A percentile compares a stretch with the other conserved stretches of the same genome.
These are phyloP conservation scores for Fusarium cicatricum DNA, from an alignment of 2,329 filamentous ascomycete genomes.

Conservation along the genomic window DNA sequence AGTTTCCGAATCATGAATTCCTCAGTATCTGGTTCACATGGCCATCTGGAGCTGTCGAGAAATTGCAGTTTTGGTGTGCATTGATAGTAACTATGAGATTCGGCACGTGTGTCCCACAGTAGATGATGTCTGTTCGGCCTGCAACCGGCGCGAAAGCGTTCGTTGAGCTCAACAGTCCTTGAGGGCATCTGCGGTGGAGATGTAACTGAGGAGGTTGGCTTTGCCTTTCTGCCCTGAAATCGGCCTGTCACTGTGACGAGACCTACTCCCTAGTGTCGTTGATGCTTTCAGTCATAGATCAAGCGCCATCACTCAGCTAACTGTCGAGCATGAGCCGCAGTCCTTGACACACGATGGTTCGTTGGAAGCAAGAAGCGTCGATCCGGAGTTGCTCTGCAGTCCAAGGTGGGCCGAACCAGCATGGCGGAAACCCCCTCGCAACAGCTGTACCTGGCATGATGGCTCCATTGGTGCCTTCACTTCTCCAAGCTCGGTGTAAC, in stretches of 20 bases:
- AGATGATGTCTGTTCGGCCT: neutral
- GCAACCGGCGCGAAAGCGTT: neutral
- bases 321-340: neutral
- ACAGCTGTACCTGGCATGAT: conserved; percentile 22
- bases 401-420: conserved; percentile 23
- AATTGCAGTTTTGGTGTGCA: conserved; percentile 3
- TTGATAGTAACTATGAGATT: conserved; percentile 9
- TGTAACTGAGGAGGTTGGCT: neutral
- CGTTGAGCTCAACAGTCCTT: neutral
- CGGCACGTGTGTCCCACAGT: neutral
- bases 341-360: neutral
- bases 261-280: neutral
- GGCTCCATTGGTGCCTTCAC: conserved; percentile 46
- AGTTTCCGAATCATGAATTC: neutral
- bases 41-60: neutral
- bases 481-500: conserved; percentile 62
- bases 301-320: neutral
- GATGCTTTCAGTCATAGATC: neutral
- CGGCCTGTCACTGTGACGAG: neutral
- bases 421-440: conserved; percentile 15
- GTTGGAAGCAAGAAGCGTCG: neutral
- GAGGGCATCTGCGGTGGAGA: too few species aligned
- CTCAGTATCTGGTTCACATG: neutral
- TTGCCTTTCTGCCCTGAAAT: neutral
- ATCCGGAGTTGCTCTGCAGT: conserved; percentile 6